Percentiles rank a stretch among this genome's conserved stretches.
Evolutionary conservation across 1,139 yeast genomes (phyloP).

Genomic region (Yamadazyma blattariae): DNA sequence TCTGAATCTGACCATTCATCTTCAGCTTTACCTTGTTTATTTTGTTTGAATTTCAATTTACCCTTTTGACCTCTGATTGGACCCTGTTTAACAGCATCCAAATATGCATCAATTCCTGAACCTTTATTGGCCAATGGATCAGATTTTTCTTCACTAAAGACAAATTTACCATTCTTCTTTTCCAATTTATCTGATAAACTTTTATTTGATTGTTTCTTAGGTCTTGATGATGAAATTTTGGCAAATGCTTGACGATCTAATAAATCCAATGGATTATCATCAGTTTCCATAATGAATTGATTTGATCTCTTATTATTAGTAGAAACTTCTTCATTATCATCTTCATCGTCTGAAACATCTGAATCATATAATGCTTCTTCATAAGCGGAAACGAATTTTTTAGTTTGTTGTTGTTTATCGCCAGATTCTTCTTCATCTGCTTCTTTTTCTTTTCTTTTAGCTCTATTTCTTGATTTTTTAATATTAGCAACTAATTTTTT

Average conservation of each 20-base stretch:
- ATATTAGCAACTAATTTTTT: constrained; percentile 78
- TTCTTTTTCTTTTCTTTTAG: constrained; percentile 64
- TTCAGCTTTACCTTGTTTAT: constrained; percentile 49
- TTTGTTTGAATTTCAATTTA: constrained; percentile 80
- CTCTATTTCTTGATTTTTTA: constrained; percentile 80
- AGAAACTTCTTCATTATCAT: constrained; percentile 25
- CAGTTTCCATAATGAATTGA: constrained; percentile 74
- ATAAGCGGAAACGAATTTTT: constrained; percentile 74
- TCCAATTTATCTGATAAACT: constrained; percentile 46
- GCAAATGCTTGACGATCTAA: constrained; percentile 82
- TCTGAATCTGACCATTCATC: constrained; percentile 51
- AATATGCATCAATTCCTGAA: constrained; percentile 81
- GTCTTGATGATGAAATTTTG: constrained; percentile 83
- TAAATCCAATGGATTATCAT: constrained; percentile 84
- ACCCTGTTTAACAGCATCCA: constrained; percentile 89
- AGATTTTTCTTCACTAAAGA: constrained; percentile 39
- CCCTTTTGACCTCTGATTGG: constrained; percentile 93
- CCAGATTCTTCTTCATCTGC: constrained; percentile 18
- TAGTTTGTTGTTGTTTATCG: constrained; percentile 28
- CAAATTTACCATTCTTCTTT: constrained; percentile 54
- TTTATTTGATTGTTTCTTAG: constrained; percentile 52
- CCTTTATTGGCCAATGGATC: constrained; percentile 50
- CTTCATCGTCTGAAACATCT: constrained; percentile 50
- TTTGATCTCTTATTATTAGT: constrained; percentile 20
- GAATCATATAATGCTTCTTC: constrained; percentile 75